Conservation (phyloP, 108 stramenopile genomes). For the Epithemia pelagica region DNA sequence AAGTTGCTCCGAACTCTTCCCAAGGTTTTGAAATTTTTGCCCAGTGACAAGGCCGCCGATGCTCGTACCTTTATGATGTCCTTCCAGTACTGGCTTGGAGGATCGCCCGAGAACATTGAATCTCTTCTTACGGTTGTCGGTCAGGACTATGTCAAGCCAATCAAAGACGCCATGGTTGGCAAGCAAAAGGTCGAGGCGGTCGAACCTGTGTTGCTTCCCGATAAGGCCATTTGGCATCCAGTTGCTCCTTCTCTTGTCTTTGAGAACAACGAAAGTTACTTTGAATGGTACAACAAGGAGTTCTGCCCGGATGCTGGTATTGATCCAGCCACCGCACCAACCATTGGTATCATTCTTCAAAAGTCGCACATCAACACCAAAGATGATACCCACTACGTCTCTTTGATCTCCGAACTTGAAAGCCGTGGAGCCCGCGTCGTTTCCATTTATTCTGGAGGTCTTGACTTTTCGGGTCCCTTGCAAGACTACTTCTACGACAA, state of each 20-base stretch:
- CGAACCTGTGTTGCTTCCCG: conserved; percentile 92
- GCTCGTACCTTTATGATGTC: conserved; percentile 97
- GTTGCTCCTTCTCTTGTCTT: conserved; percentile 90
- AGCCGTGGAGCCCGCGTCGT: conserved; percentile 89
- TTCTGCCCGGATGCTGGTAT: conserved; percentile 93
- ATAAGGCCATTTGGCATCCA: conserved; percentile 98
- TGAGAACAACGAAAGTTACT: conserved; percentile 79
- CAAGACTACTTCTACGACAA: conserved; percentile 89
- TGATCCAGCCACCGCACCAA: conserved; percentile 78
- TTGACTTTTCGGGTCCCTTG: conserved; percentile 95
- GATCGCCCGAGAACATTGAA: conserved; percentile 90
- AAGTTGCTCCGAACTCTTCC: conserved; percentile 93
- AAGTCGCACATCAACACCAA: conserved; percentile 98
- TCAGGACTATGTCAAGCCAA: conserved; percentile 83
- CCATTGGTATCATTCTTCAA: conserved; percentile 91
- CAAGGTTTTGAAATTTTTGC: conserved; percentile 95
- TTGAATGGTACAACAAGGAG: conserved; percentile 90
- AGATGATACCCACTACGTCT: conserved; percentile 95
- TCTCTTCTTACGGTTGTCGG: conserved; percentile 88
- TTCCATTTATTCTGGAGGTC: conserved; percentile 89
- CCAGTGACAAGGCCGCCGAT: conserved; percentile 94
- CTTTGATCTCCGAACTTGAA: conserved; percentile 91
- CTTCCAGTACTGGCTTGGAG: conserved; percentile 97
- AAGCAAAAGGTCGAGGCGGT: conserved; percentile 70
- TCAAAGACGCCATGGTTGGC: conserved; percentile 71